These are phyloP conservation scores for Penicillium palitans DNA, from an alignment of 2,329 filamentous ascomycete species.

Conservation along the genomic window DNA sequence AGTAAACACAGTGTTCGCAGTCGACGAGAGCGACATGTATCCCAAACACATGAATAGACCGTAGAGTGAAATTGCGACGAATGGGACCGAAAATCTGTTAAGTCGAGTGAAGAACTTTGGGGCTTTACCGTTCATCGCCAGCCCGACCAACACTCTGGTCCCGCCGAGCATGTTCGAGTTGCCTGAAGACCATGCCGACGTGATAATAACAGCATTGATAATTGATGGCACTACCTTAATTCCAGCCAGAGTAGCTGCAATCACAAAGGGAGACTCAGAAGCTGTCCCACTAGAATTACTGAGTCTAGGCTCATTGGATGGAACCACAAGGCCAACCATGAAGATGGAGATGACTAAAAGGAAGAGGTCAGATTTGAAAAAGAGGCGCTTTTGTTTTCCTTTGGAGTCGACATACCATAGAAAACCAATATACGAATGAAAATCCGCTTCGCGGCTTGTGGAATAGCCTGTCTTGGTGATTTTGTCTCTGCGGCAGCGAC, in stretches of 20 bases:
- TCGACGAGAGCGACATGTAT: conserved; percentile 7
- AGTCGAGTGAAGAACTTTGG: conserved; percentile 9
- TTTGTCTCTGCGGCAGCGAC: conserved; percentile 13
- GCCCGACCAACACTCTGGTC: conserved; percentile 6
- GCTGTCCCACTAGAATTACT: conserved; percentile 7
- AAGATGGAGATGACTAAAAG: neutral
- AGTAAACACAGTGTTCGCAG: conserved; percentile 3
- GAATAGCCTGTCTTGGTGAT: conserved; percentile 11
- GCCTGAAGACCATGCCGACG: conserved; percentile 10
- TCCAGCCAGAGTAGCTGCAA: conserved; percentile 8
- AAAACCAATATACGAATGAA: conserved; percentile 13
- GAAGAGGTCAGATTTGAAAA: neutral
- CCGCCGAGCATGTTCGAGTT: conserved; percentile 11
- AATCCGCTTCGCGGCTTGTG: conserved; percentile 10
- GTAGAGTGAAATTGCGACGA: conserved; percentile 1
- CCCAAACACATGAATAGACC: conserved; percentile 3
- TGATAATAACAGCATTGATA: conserved; percentile 16
- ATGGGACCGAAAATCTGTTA: conserved; percentile 10
- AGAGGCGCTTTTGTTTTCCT: too few relatives aligned
- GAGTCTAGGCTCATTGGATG: conserved; percentile 7
- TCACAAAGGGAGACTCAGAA: conserved; percentile 10
- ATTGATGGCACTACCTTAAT: conserved; percentile 9
- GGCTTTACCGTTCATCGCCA: conserved; percentile 9
- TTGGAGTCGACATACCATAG: neutral
- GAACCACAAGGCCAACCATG: neutral